These are phyloP conservation scores for Cucumis sativus DNA, from an alignment of 306 rosid genomes.

Conservation along the genomic window Cucumber_9930_V3 NC_026659.2:14216501-14217000, in stretches of 20 bases:
- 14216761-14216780: slow-evolving; percentile 77
- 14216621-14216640: slow-evolving; percentile 82
- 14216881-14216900: slow-evolving; percentile 35
- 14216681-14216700: slow-evolving; percentile 10
- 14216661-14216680: slow-evolving; percentile 50
- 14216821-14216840: slow-evolving; percentile 60
- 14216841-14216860: slow-evolving; percentile 64
- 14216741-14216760: slow-evolving; percentile 77
- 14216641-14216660: slow-evolving; percentile 88
- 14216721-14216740: neutral
- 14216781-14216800: slow-evolving; percentile 70
- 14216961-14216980: neutral
- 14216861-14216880: slow-evolving; percentile 70
- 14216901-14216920: neutral
- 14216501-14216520: neutral
- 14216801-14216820: slow-evolving; percentile 60
- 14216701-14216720: neutral
- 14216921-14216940: neutral
- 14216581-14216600: slow-evolving; percentile 91
- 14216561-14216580: slow-evolving; percentile 36
- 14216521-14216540: neutral
- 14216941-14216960: neutral
- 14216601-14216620: slow-evolving; percentile 94
- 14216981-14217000: neutral
- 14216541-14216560: neutral